Evolutionary conservation across 2,329 filamentous ascomycete species (phyloP), one percentile per base, ranked within the genome.

Genomic region (Ophiosphaerella korrae): DNA sequence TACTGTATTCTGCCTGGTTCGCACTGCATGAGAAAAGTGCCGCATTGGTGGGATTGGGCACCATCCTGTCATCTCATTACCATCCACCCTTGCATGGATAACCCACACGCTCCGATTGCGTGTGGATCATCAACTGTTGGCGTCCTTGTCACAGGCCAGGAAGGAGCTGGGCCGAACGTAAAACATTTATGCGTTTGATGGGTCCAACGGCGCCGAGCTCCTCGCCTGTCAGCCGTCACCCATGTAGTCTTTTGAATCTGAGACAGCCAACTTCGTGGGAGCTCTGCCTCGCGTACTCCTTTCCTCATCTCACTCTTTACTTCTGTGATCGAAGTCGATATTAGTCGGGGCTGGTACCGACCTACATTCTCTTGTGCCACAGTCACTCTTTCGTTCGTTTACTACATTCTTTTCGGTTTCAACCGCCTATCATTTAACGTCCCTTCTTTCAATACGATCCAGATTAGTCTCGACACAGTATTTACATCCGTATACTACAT

Each of bases 171-270:
- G 55, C 54, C 41, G 55, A 48, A 60, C 55, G 60, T 57, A 65
- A 74, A 73, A 74, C 71, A 63, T 63, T 61, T 60, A 67, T 61
- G 64, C 61, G 70, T 72, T 73, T 70, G 66, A 70, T 68, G 60
- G 60, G 55, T 57, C 58, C 54, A 53, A 45, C 48, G 51, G 51
- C 14, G 9, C 45, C 45, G 45, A 38, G 45, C 9, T n/a, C 33
- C 55, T 54, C 48, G 53, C 53, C 41, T 52, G 57, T 62, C 66
- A 66, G 63, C 65, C 56, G 50, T 63, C 53, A 65, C 57, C 66
- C 68, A 61, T 66, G 64, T 60, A 45, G 33, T 37, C 50, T 63
- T 57, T 61, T 63, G 59, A 63, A 63, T 65, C 57, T 70, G 65
- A 70, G 66, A 71, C 68, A 45, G 43, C 65, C 65, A 65, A 43